These are phyloP conservation scores for Cladosporium sphaerospermum DNA, from an alignment of 2,329 filamentous ascomycete species.

Conservation along the genomic window DNA sequence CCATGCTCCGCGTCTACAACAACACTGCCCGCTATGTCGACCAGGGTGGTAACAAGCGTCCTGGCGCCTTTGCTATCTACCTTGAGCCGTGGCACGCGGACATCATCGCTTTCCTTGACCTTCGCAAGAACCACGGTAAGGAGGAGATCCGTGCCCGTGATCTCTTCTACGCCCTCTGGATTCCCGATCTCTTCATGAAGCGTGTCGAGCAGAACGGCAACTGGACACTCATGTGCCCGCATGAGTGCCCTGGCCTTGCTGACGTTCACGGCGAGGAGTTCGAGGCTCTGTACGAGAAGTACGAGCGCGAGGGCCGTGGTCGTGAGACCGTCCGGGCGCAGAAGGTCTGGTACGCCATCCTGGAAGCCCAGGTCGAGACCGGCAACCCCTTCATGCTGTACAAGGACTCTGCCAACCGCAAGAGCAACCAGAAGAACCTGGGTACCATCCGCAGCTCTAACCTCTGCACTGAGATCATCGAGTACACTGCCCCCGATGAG, in stretches of 20 bases:
- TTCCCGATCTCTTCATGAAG: conserved; percentile 99
- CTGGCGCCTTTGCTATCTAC: conserved; percentile 97
- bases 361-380: conserved; percentile 97
- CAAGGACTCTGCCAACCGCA: conserved; percentile 96
- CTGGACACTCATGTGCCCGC: conserved; percentile 98
- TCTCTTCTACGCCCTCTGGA: conserved; percentile 96
- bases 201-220: conserved; percentile 93
- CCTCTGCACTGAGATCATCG: conserved; percentile 96
- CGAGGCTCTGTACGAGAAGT: conserved; percentile 82
- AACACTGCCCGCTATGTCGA: conserved; percentile 98
- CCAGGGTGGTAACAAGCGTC: conserved; percentile 98
- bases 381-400: conserved; percentile 99
- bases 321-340: conserved; percentile 91
- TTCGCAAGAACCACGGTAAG: conserved; percentile 99
- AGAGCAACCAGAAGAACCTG: conserved; percentile 99
- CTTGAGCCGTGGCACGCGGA: conserved; percentile 98
- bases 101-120: conserved; percentile 93
- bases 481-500: conserved; percentile 96
- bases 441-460: conserved; percentile 98
- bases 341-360: conserved; percentile 98
- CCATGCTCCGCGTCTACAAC: conserved; percentile 98
- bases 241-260: conserved; percentile 88
- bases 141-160: conserved; percentile 96
- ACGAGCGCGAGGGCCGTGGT: conserved; percentile 81
- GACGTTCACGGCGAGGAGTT: conserved; percentile 98